These are phyloP conservation scores for Litchi chinensis DNA, from an alignment of 345 rosid species.

Conservation along the genomic window DNA sequence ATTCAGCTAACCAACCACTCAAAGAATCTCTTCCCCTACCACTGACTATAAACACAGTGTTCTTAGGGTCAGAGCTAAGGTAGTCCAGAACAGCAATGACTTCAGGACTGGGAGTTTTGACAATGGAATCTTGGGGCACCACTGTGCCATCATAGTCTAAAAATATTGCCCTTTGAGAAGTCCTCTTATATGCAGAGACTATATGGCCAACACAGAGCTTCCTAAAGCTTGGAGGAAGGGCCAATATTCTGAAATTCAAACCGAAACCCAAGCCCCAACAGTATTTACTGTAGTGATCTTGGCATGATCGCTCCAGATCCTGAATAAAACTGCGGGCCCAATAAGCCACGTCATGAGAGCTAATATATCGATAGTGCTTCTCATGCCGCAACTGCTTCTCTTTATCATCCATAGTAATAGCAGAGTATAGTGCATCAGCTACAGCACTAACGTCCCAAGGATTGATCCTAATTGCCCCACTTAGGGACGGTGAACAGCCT, in stretches of 20 bases:
- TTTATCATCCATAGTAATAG: conserved; percentile 38
- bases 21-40: conserved; percentile 46
- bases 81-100: conserved; percentile 36
- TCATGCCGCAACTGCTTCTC: conserved; percentile 50
- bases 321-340: conserved; percentile 54
- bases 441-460: conserved; percentile 53
- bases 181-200: conserved; percentile 37
- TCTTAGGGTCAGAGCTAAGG: conserved; percentile 43
- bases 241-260: conserved; percentile 40
- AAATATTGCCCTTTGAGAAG: conserved; percentile 43
- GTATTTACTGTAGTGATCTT: conserved; percentile 46
- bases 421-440: conserved; percentile 42
- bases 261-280: conserved; percentile 56
- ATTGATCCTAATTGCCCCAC: conserved; percentile 55
- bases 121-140: conserved; percentile 34
- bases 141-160: conserved; percentile 54
- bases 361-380: conserved; percentile 56
- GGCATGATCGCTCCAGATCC: conserved; percentile 48
- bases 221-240: conserved; percentile 49
- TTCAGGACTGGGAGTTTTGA: conserved; percentile 36
- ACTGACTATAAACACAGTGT: conserved; percentile 48
- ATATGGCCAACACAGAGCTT: conserved; percentile 36
- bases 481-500: conserved; percentile 56
- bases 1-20: conserved; percentile 44
- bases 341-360: conserved; percentile 63